Conservation (phyloP, 2,329 filamentous ascomycete genomes). For the Alternaria gaisen region DNA sequence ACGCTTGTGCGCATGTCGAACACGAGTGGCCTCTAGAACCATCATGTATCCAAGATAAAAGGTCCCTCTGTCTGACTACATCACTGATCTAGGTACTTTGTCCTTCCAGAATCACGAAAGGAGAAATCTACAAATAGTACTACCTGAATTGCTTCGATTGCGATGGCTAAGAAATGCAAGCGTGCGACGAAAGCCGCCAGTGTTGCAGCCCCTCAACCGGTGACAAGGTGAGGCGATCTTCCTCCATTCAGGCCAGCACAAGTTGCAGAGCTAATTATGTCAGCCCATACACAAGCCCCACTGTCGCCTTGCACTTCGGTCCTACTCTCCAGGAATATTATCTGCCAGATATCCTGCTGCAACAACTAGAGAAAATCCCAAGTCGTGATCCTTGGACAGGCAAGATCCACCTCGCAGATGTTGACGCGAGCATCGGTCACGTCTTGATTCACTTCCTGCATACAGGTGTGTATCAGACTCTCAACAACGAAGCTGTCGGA, state of each 20-base stretch:
- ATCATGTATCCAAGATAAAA: not conserved
- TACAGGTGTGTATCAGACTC: conserved; percentile 39
- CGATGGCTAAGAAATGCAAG: conserved; percentile 7
- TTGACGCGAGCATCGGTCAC: conserved; percentile 31
- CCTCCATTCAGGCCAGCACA: not conserved
- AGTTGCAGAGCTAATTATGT: not conserved
- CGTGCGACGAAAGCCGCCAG: not conserved
- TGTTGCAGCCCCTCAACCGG: not conserved
- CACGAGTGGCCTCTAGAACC: not conserved
- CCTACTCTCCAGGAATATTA: conserved; percentile 7
- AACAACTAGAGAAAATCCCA: conserved; percentile 2
- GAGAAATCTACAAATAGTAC: not conserved
- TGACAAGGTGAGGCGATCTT: conserved; percentile 4
- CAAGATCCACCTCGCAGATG: conserved; percentile 15
- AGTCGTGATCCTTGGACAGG: conserved; percentile 6
- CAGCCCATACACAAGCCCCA: conserved; percentile 7
- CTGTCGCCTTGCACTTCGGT: conserved; percentile 3
- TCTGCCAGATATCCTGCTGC: not conserved
- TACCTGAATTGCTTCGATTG: not conserved
- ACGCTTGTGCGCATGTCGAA: not conserved
- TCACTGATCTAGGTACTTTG: no score
- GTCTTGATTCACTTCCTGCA: conserved; percentile 36
- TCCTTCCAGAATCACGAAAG: not conserved
- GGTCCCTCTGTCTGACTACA: no score
- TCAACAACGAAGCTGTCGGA: conserved; percentile 13